Base-by-base conservation (phyloP, 169 alveolate species). In the Toxoplasma gondii region DNA sequence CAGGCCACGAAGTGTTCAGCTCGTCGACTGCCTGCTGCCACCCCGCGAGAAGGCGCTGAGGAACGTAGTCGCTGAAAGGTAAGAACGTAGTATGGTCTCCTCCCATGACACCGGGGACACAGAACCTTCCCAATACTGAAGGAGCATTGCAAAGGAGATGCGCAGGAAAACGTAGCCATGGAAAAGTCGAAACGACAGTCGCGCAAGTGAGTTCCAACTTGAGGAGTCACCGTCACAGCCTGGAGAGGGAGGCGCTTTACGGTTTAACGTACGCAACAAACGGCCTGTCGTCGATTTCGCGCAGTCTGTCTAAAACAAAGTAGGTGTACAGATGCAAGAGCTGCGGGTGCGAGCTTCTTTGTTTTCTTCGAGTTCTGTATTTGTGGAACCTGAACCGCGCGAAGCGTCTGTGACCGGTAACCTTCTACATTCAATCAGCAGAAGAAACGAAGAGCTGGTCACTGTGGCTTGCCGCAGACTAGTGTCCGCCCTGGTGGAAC, bases 41-140 rank as follows among this genome's bases (percentile, higher is more conserved):
- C 9, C 86, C 86, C 39, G 10, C n/a, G 29, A 38, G 49, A 4
- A 78, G 86, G 4, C 86, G 86, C 86, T 78, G 29, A 12, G 86
- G 86, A 19, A 78, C 44, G 86, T 78, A 78, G 44, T n/a, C 86
- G 86, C 86, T 78, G 86, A 17, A 78, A 17, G 86, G 86, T 2
- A 78, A 27, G 43, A 29, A 78, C n/a, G 27, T 64, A 38, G 44
- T 78, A 27, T 64, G 74, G 86, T 78, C 43, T 12, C 2, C 45
- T 38, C 45, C 86, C 22, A 1, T 45, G 29, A 78, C 31, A 45
- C 45, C 86, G 39, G 86, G 86, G 49, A 78, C 86, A n/a, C 86
- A 78, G 86, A 78, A 78, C 10, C 43, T 78, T n/a, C 86, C 86
- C 86, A 78, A 16, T 31, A 36, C 86, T 78, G 86, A n/a, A 38